Conservation (phyloP, 306 rosid genomes). For the Biancaea sappan region DNA sequence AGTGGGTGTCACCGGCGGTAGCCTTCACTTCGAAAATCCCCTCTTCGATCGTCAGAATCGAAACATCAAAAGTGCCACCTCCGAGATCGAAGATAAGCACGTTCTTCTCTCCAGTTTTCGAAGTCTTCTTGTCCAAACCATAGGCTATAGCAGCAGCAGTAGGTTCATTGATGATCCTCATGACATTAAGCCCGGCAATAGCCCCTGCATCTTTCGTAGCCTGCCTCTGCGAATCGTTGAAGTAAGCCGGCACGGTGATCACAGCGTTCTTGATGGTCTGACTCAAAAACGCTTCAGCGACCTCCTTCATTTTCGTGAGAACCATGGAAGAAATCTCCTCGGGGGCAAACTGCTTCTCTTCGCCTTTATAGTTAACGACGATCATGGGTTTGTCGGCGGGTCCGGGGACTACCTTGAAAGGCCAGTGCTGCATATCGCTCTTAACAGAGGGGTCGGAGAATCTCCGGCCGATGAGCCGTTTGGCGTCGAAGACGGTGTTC, state of each 20-base stretch:
- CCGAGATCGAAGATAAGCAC: slow-evolving; percentile 54
- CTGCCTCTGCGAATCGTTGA: slow-evolving; percentile 50
- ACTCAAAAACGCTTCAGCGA: slow-evolving; percentile 36
- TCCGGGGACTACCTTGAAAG: slow-evolving; percentile 42
- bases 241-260: slow-evolving; percentile 53
- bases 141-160: slow-evolving; percentile 54
- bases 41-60: slow-evolving; percentile 40
- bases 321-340: slow-evolving; percentile 52
- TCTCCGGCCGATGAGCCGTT: slow-evolving; percentile 40
- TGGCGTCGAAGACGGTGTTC: slow-evolving; percentile 46
- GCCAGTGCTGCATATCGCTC: slow-evolving; percentile 40
- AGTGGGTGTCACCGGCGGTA: slow-evolving; percentile 40
- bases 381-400: slow-evolving; percentile 39
- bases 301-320: slow-evolving; percentile 40
- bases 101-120: slow-evolving; percentile 40
- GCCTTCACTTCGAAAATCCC: slow-evolving; percentile 51
- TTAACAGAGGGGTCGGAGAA: slow-evolving; percentile 40
- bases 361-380: slow-evolving; percentile 28
- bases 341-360: slow-evolving; percentile 36
- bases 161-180: slow-evolving; percentile 52
- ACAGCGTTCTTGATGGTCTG: slow-evolving; percentile 32
- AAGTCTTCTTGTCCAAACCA: slow-evolving; percentile 42
- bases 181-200: slow-evolving; percentile 41
- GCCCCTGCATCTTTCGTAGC: slow-evolving; percentile 51
- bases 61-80: slow-evolving; percentile 54